These are phyloP conservation scores for Curvularia spicifera DNA, from an alignment of 2,329 filamentous ascomycete genomes.

Conservation along the genomic window DNA sequence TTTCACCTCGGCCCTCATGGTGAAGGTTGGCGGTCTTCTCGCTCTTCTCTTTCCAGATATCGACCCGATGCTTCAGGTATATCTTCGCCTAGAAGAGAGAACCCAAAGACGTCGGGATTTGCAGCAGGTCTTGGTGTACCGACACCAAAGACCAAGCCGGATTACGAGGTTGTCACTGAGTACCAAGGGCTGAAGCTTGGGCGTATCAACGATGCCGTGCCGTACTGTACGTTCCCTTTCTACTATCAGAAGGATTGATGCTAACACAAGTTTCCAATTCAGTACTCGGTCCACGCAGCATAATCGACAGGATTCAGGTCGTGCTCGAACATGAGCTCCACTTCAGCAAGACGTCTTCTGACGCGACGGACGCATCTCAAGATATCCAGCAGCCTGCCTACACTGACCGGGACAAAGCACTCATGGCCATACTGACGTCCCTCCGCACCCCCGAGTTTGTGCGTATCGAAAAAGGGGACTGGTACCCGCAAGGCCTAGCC, in stretches of 20 bases:
- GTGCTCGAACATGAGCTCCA: slow-evolving; percentile 4
- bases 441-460: neutral
- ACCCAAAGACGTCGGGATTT: neutral
- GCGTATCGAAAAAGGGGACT: slow-evolving; percentile 2
- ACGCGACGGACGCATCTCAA: neutral
- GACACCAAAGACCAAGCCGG: neutral
- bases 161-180: slow-evolving; percentile 5
- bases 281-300: slow-evolving; percentile 11
- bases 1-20: neutral
- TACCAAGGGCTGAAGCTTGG: slow-evolving; percentile 10
- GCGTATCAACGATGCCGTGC: slow-evolving; percentile 9
- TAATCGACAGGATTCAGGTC: slow-evolving; percentile 6
- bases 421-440: slow-evolving; percentile 8
- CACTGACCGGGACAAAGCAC: slow-evolving; percentile 3
- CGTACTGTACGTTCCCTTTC: slow-evolving; percentile 6
- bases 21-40: neutral
- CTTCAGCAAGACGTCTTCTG: neutral
- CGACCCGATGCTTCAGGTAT: neutral
- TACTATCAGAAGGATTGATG: no score
- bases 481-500: slow-evolving; percentile 12
- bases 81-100: slow-evolving; percentile 1
- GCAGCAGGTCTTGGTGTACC: slow-evolving; percentile 1
- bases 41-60: neutral
- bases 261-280: neutral
- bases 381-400: neutral